phyloP scores from a whole-genome alignment of 495 filamentous ascomycete genomes.

The Stereocaulon alpinum region DNA sequence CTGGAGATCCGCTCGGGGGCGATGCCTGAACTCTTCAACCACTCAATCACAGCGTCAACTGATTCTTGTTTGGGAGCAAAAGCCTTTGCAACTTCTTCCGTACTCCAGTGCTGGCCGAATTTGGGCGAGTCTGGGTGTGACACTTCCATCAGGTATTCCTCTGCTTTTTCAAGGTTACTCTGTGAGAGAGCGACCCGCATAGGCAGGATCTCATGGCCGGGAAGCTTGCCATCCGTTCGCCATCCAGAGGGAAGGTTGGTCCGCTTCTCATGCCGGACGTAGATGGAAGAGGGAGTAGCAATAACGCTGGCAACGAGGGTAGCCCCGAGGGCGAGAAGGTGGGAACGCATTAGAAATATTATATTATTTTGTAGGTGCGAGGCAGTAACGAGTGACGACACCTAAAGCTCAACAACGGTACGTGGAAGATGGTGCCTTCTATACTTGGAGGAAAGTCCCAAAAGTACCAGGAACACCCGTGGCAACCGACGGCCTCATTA shows the following conservation, averaged over 20 bases:
- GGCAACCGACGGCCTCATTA: not conserved
- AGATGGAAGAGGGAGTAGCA: constrained; percentile 27
- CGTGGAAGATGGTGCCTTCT: not conserved
- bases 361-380: too few relatives aligned
- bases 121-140: constrained; percentile 38
- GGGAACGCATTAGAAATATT: constrained; percentile 25
- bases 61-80: constrained; percentile 38
- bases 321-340: constrained; percentile 26
- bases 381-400: not conserved
- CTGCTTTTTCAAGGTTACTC: constrained; percentile 40
- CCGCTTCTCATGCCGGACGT: constrained; percentile 36
- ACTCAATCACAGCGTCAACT: constrained; percentile 36
- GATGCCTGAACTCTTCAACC: constrained; percentile 44
- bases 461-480: not conserved
- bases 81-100: constrained; percentile 39
- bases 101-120: constrained; percentile 44
- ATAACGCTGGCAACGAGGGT: constrained; percentile 20
- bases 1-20: constrained; percentile 34
- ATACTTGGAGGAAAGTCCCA: not conserved
- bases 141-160: constrained; percentile 46
- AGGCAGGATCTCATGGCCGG: constrained; percentile 32
- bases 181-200: constrained; percentile 48
- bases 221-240: constrained; percentile 26
- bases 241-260: constrained; percentile 28
- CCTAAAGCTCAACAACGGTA: not conserved